These are phyloP conservation scores for Aspergillus panamensis DNA, from an alignment of 495 filamentous ascomycete genomes.

Conservation along the genomic window DNA sequence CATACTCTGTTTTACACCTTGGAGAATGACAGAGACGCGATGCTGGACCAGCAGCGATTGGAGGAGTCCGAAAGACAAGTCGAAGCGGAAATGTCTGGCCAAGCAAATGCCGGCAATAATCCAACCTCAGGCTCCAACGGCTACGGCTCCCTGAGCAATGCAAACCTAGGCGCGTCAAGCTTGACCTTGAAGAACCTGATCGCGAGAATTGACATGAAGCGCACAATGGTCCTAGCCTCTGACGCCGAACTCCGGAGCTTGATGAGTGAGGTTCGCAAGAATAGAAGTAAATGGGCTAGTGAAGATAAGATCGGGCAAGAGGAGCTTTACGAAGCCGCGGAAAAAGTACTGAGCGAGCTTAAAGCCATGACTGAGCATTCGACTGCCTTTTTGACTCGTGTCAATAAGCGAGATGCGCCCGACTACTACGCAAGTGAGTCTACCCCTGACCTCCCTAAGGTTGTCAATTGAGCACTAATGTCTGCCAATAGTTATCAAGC, in stretches of 20 bases:
- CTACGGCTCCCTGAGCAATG: constrained; percentile 84
- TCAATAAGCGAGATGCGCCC: constrained; percentile 94
- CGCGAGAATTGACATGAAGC: constrained; percentile 86
- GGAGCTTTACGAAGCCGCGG: constrained; percentile 92
- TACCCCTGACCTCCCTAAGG: constrained; percentile 1
- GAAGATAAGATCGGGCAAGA: constrained; percentile 97
- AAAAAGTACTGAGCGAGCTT: constrained; percentile 93
- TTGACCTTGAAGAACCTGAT: constrained; percentile 95
- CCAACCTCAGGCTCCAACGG: constrained; percentile 49
- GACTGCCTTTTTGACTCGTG: constrained; percentile 82
- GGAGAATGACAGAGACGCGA: constrained; percentile 90
- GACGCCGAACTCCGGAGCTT: constrained; percentile 87
- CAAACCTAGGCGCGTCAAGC: constrained; percentile 95
- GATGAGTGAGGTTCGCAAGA: constrained; percentile 96
- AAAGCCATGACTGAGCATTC: constrained; percentile 97
- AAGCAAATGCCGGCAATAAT: constrained; percentile 47
- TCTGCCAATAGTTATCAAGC: constrained; percentile 72
- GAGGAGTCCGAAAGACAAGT: constrained; percentile 95
- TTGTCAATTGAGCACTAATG: constrained; percentile 20
- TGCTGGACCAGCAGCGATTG: constrained; percentile 95
- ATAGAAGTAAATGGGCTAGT: constrained; percentile 97
- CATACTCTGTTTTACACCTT: constrained; percentile 90
- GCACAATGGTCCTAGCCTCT: constrained; percentile 80
- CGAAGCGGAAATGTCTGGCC: constrained; percentile 84
- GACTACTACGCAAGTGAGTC: constrained; percentile 85